phyloP scores from a whole-genome alignment of 805 yeast species.

The Jamesozyma lodderae region DNA sequence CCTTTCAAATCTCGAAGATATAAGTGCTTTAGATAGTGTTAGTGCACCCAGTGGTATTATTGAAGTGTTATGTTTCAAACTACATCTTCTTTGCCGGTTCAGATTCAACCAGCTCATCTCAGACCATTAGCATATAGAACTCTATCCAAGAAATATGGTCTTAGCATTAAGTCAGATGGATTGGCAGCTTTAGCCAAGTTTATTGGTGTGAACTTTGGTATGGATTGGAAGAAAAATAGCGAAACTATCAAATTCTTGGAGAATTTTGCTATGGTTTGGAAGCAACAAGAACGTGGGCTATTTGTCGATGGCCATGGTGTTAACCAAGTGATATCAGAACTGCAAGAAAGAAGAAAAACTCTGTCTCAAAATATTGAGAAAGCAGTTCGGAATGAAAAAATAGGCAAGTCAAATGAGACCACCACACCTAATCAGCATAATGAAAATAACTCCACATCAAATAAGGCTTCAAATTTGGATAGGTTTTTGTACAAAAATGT shows the following conservation, averaged over 20 bases:
- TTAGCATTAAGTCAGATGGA: constrained; percentile 83
- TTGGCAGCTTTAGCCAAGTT: constrained; percentile 61
- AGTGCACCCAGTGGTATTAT: too few relatives aligned
- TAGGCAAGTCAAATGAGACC: neutral
- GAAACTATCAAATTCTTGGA: constrained; percentile 41
- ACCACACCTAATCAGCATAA: neutral
- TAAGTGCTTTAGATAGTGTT: too few relatives aligned
- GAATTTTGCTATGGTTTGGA: constrained; percentile 75
- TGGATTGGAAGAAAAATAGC: constrained; percentile 57
- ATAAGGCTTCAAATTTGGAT: constrained; percentile 11
- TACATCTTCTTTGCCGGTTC: constrained; percentile 53
- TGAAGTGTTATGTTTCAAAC: constrained; percentile 21
- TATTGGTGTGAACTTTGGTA: constrained; percentile 70
- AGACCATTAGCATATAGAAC: constrained; percentile 89
- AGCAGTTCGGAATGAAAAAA: neutral
- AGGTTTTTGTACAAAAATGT: constrained; percentile 6
- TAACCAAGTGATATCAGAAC: constrained; percentile 52
- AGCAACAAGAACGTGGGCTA: constrained; percentile 77
- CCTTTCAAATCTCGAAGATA: too few relatives aligned
- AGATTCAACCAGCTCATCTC: constrained; percentile 68
- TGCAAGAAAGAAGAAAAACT: constrained; percentile 29
- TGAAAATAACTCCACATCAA: neutral
- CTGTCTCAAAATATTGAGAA: neutral
- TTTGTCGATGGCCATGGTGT: constrained; percentile 75
- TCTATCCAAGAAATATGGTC: constrained; percentile 83